Percentiles rank a stretch among this genome's conserved stretches.
Conservation (phyloP, 2,329 filamentous ascomycete genomes). For the Cordyceps fumosorosea region DNA sequence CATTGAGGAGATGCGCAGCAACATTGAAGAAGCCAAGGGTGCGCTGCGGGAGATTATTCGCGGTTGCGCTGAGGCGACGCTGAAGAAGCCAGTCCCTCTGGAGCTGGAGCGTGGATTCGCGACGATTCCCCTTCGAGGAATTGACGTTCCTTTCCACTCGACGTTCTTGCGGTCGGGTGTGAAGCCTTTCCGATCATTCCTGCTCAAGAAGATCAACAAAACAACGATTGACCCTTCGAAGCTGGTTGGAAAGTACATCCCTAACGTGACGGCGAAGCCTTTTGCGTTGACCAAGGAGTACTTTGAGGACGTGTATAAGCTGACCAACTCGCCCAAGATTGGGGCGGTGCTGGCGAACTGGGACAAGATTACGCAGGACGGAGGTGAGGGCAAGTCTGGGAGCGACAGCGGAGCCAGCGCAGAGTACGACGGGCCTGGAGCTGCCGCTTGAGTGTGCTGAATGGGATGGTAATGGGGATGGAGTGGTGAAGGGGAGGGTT, state of each 20-base stretch:
- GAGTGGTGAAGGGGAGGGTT: neutral
- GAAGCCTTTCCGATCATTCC: constrained; percentile 96
- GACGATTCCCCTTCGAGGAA: constrained; percentile 92
- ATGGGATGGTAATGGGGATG: neutral
- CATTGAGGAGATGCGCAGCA: constrained; percentile 86
- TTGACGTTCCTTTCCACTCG: constrained; percentile 98
- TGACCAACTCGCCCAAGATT: constrained; percentile 80
- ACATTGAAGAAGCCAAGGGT: constrained; percentile 83
- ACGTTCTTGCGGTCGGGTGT: constrained; percentile 97
- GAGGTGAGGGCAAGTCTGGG: constrained; percentile 23
- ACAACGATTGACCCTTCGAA: constrained; percentile 96
- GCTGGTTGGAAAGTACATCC: constrained; percentile 96
- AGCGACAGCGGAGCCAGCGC: constrained; percentile 35
- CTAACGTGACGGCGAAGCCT: constrained; percentile 93
- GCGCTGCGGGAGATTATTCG: constrained; percentile 88
- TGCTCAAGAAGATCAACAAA: constrained; percentile 99
- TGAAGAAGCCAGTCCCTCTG: constrained; percentile 80
- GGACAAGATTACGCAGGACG: constrained; percentile 60
- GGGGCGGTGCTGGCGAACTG: constrained; percentile 79
- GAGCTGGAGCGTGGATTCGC: constrained; percentile 92
- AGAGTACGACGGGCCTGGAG: constrained; percentile 35
- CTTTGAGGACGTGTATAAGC: constrained; percentile 94
- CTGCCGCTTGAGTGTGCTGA: constrained; percentile 29
- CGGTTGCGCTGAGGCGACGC: constrained; percentile 78
- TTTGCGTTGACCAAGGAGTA: constrained; percentile 98